Conservation (phyloP, 2,329 filamentous ascomycete genomes). For the Celoporthe dispersa region DNA sequence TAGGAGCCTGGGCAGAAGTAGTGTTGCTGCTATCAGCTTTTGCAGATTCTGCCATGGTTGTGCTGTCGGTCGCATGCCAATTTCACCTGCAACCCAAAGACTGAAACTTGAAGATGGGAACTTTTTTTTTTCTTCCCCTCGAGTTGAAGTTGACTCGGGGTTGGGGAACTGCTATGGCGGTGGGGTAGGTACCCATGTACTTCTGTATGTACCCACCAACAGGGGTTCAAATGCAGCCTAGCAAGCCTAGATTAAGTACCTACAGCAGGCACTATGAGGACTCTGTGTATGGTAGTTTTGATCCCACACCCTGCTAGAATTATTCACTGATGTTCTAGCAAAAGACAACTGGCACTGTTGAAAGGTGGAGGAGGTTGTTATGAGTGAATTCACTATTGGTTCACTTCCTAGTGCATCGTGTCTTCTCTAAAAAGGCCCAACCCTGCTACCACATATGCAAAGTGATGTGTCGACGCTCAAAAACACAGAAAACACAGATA, state of each 20-base stretch:
- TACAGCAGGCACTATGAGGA: not conserved
- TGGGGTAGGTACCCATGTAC: slow-evolving; percentile 4
- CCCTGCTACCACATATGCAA: too few species aligned
- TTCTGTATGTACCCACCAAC: not conserved
- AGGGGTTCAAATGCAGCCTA: not conserved
- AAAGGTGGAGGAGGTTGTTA: too few species aligned
- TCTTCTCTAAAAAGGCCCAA: too few species aligned
- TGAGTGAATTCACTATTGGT: too few species aligned
- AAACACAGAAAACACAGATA: too few species aligned
- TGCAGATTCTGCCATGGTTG: slow-evolving; percentile 26
- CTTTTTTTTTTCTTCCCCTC: slow-evolving; percentile 8
- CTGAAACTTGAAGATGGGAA: not conserved
- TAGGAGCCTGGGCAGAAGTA: slow-evolving; percentile 6
- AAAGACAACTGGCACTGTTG: too few species aligned
- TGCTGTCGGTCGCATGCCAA: slow-evolving; percentile 20
- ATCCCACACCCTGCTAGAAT: too few species aligned
- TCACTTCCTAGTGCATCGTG: too few species aligned
- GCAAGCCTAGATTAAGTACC: not conserved
- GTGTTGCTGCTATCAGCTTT: slow-evolving; percentile 10
- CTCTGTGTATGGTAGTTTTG: too few species aligned
- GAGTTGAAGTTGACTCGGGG: not conserved
- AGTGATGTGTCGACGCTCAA: too few species aligned
- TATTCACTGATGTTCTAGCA: too few species aligned
- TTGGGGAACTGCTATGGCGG: not conserved
- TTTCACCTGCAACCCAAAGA: slow-evolving; percentile 15